Conservation (phyloP, 441 rosid genomes). For the Kokia cookei region DNA sequence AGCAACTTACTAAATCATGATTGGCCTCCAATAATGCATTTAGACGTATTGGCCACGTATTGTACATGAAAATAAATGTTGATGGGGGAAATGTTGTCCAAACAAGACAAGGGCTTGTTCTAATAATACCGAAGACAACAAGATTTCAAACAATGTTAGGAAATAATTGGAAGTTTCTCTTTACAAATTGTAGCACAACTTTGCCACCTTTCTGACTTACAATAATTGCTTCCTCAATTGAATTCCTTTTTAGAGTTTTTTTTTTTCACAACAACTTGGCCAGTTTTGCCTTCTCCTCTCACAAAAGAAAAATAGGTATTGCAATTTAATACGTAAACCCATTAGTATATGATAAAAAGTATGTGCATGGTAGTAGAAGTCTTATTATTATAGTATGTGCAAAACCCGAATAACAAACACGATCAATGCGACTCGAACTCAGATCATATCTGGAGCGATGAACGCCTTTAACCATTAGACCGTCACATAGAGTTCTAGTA, state of each 20-base stretch:
- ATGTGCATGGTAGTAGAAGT: neutral
- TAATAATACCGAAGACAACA: neutral
- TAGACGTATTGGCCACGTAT: too few species aligned
- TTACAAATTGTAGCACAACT: neutral
- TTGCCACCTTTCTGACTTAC: neutral
- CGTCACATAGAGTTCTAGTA: neutral
- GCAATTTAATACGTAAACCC: neutral
- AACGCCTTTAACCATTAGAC: too few species aligned
- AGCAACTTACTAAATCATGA: too few species aligned
- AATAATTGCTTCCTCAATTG: neutral
- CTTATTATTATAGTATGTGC: neutral
- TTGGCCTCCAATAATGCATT: too few species aligned
- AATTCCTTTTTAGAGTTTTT: neutral
- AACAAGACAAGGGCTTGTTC: neutral
- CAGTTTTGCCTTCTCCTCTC: neutral
- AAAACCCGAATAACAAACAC: too few species aligned
- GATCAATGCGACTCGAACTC: too few species aligned
- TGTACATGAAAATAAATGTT: too few species aligned
- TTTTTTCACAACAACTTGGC: neutral
- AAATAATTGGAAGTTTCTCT: neutral
- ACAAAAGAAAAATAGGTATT: neutral
- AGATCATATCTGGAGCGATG: too few species aligned
- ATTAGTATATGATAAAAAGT: neutral
- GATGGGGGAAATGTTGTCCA: neutral
- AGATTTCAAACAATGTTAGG: neutral